Percentiles rank a stretch among this genome's conserved stretches.
phyloP scores from a whole-genome alignment of 2,329 filamentous ascomycete species.

The Fusarium napiforme region DNA sequence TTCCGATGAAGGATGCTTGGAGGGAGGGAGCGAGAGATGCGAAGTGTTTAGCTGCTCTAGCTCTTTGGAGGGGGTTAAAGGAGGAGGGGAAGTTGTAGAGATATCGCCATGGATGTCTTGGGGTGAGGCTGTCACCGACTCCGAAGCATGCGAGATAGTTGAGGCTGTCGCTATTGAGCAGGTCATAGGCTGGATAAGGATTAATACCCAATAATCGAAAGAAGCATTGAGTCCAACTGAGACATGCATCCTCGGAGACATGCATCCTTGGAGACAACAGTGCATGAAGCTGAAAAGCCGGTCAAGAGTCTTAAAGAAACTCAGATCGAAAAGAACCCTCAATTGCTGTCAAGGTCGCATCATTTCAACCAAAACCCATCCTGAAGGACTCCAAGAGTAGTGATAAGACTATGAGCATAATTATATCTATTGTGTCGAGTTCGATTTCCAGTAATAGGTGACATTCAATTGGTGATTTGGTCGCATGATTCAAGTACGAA shows the following conservation, averaged over 20 bases:
- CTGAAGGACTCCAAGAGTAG: not conserved
- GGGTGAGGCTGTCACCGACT: not conserved
- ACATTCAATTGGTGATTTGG: not conserved
- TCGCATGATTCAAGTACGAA: not conserved
- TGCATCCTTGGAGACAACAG: not conserved
- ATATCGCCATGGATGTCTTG: not conserved
- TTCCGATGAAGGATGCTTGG: slow-evolving; percentile 68
- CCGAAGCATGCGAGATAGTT: not conserved
- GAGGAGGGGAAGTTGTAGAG: slow-evolving; percentile 55
- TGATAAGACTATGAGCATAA: not conserved
- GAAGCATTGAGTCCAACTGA: not conserved
- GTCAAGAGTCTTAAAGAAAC: too few relatives aligned
- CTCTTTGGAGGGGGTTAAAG: slow-evolving; percentile 67
- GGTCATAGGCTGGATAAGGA: not conserved
- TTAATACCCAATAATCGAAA: too few relatives aligned
- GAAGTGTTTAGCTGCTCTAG: slow-evolving; percentile 69
- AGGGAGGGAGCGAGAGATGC: slow-evolving; percentile 66
- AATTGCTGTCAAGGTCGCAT: too few relatives aligned
- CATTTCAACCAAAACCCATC: fast-evolving
- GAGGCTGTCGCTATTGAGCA: not conserved
- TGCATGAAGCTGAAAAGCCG: not conserved
- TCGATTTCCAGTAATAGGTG: too few relatives aligned
- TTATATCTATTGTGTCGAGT: too few relatives aligned
- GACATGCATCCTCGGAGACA: not conserved
- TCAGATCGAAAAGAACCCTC: too few relatives aligned